Evolutionary conservation across 495 filamentous ascomycete genomes (phyloP).

Genomic region (Penicillium alfredii): DNA sequence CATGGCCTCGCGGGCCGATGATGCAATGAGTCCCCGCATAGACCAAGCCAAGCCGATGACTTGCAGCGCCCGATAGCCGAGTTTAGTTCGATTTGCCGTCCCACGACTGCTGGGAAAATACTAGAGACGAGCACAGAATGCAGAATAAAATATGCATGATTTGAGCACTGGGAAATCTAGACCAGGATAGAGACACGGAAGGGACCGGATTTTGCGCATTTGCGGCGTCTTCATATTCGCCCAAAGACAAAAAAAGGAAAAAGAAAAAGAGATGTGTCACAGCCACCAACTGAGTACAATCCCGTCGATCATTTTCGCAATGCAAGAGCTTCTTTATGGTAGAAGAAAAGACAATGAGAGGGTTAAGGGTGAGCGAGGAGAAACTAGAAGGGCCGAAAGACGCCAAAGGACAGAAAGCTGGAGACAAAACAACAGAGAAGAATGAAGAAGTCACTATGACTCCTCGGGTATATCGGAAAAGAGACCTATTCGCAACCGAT

Average conservation of each 20-base stretch:
- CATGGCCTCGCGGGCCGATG: conserved; percentile 1
- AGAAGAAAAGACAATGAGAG: conserved; percentile 3
- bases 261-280: conserved; percentile 11
- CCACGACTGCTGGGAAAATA: too few relatives aligned
- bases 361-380: conserved; percentile 1
- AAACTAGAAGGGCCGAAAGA: conserved; percentile 11
- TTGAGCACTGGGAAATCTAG: conserved; percentile 16
- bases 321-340: conserved; percentile 21
- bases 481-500: conserved; percentile 46
- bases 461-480: conserved; percentile 42
- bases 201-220: conserved; percentile 9
- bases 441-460: conserved; percentile 25
- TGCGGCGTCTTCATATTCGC: conserved; percentile 24
- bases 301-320: conserved; percentile 22
- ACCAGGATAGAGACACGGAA: conserved; percentile 10
- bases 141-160: conserved; percentile 18
- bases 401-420: conserved; percentile 20
- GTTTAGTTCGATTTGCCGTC: too few relatives aligned
- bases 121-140: too few relatives aligned
- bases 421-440: conserved; percentile 11
- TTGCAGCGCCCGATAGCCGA: too few relatives aligned
- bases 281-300: conserved; percentile 17
- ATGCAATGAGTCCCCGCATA: conserved; percentile 21
- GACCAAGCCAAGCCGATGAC: conserved; percentile 19
- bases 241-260: conserved; percentile 8